These are phyloP conservation scores for Paecilomyces variotii DNA, from an alignment of 2,329 filamentous ascomycete species.

Conservation along the genomic window DNA sequence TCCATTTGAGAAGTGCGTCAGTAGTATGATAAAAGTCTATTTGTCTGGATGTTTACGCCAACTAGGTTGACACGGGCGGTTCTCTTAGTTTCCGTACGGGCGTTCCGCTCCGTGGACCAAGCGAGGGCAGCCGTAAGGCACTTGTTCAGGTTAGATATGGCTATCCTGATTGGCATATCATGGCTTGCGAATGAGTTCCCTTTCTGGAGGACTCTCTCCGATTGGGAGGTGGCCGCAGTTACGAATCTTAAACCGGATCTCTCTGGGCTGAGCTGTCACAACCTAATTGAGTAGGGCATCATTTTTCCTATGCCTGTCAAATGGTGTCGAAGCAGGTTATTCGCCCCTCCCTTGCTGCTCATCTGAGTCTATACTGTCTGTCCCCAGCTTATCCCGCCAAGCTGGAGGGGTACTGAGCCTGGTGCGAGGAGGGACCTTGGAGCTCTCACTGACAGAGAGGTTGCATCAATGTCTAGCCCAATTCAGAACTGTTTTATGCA, in stretches of 20 bases:
- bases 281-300: neutral
- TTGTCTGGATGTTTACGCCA: neutral
- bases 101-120: neutral
- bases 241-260: neutral
- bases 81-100: neutral
- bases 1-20: neutral
- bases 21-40: neutral
- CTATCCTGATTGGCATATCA: neutral
- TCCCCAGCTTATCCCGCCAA: neutral
- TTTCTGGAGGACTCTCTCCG: neutral
- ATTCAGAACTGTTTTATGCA: neutral
- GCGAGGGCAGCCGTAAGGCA: neutral
- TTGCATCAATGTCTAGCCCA: neutral
- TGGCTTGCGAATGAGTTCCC: neutral
- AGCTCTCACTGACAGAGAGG: neutral
- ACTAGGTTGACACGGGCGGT: neutral
- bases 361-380: neutral
- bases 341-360: constrained; percentile 15
- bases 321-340: constrained; percentile 7
- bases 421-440: neutral
- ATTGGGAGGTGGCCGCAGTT: neutral
- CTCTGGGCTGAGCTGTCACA: neutral
- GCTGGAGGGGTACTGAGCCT: neutral
- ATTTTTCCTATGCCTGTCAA: neutral
- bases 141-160: neutral